Evolutionary conservation across 176 grass and related monocot species (phyloP), one percentile per base, ranked within the genome.

Genomic region (Aegilops tauschii): DNA sequence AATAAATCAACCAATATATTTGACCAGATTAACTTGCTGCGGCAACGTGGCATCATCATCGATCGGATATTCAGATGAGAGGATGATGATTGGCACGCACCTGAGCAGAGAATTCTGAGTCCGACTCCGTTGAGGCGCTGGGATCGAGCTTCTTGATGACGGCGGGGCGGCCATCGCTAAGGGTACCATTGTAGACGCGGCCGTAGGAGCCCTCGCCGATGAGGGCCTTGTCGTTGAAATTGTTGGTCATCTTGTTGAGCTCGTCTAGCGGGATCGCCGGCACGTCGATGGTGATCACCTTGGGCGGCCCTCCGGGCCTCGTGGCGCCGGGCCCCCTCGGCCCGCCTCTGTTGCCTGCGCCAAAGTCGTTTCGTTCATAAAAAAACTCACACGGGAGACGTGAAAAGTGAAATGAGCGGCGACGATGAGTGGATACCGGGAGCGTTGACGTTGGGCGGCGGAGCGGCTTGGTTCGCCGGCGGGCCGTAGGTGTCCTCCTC

Each of bases 401-500:
- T 25, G 54, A 20, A 20, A 58, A 8, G 17, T 20, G 18, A 3
- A 2, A 20, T 54, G 50, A 52, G 44, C 44, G 44, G 44, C 12
- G 12, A 47, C 44, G 44, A 37, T 37, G 52, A 20, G 54, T n/a
- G 78, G 77, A 10, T 87, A 98, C 96, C 93, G 21, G 88, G 90
- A 73, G 87, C 77, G 73, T 92, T 87, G 52, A 83, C 73, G 65
- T 95, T 96, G 85, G 96, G 93, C 4, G 92, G 93, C 17, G 93
- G 93, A 20, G 32, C 84, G 9, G 84, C 83, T 84, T 98, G 96
- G 87, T 89, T 88, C n/a, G 90, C 90, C 73, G 90, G 96, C 62
- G 92, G 96, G 47, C 92, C 93, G 65, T 89, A 94, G 84, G 81
- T 92, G 65, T 96, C 96, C 88, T 98, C 93, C 90, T 98, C 92